phyloP scores from a whole-genome alignment of 805 yeast genomes.

The Komagataella pseudopastoris region DNA sequence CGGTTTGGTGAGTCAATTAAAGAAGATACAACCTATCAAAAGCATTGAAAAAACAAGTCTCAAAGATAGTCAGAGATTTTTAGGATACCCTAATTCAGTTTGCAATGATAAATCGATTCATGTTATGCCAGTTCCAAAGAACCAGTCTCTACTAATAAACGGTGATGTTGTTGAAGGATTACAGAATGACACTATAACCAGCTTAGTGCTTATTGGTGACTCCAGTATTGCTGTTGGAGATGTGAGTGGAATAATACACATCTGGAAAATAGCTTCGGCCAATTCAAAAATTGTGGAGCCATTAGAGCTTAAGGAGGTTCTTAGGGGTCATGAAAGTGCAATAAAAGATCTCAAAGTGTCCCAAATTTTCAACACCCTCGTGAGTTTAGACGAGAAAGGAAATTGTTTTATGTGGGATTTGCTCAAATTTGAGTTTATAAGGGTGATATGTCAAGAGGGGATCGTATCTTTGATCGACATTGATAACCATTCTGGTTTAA shows the following conservation, averaged over 20 bases:
- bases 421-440: conserved; percentile 33
- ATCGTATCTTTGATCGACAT: conserved; percentile 23
- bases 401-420: conserved; percentile 52
- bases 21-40: background rate
- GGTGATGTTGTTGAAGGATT: conserved; percentile 27
- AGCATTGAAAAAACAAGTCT: conserved; percentile 4
- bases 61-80: conserved; percentile 1
- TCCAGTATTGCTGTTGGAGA: conserved; percentile 34
- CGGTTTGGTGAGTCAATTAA: background rate
- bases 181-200: conserved; percentile 23
- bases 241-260: conserved; percentile 44
- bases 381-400: conserved; percentile 45
- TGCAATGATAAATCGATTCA: background rate
- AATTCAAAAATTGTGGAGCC: conserved; percentile 7
- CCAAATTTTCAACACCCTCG: conserved; percentile 35
- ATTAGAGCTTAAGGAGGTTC: conserved; percentile 25
- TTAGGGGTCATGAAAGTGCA: conserved; percentile 44
- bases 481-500: conserved; percentile 41
- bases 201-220: conserved; percentile 26
- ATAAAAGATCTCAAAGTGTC: conserved; percentile 35
- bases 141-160: conserved; percentile 19
- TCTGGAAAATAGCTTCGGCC: conserved; percentile 26
- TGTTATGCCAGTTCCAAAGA: background rate
- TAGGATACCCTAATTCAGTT: background rate
- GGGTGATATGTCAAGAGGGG: conserved; percentile 16